Evolutionary conservation across 2,329 filamentous ascomycete genomes (phyloP).

Genomic region (Fusarium torulosum): DNA sequence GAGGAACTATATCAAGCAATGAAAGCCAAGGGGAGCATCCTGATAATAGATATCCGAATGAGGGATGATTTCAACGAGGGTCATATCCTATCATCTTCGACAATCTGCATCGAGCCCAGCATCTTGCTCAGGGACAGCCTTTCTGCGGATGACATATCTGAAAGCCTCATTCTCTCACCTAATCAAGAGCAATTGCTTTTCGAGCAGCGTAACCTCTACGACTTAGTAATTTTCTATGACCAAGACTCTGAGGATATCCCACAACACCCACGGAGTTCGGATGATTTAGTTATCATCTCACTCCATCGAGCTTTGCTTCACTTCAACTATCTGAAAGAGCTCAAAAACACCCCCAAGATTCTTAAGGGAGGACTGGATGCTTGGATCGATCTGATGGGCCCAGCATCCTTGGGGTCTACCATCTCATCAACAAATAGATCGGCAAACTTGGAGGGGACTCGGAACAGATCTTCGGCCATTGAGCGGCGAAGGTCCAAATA

Average conservation of each 20-base stretch:
- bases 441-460: conserved; percentile 39
- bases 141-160: conserved; percentile 71
- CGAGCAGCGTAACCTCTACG: conserved; percentile 78
- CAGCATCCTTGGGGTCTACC: conserved; percentile 68
- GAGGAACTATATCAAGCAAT: conserved; percentile 80
- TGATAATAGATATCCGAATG: conserved; percentile 87
- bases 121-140: conserved; percentile 77
- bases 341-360: conserved; percentile 80
- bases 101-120: conserved; percentile 89
- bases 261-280: conserved; percentile 51
- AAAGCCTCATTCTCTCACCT: conserved; percentile 78
- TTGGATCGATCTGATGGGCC: conserved; percentile 87
- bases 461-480: conserved; percentile 51
- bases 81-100: conserved; percentile 85
- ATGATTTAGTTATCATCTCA: conserved; percentile 72
- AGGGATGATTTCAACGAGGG: conserved; percentile 87
- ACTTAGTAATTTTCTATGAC: conserved; percentile 93
- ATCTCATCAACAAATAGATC: conserved; percentile 48
- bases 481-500: conserved; percentile 59
- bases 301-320: conserved; percentile 84
- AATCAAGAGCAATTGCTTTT: conserved; percentile 82
- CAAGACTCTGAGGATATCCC: conserved; percentile 69
- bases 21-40: conserved; percentile 68
- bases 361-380: conserved; percentile 86
- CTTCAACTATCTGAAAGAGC: conserved; percentile 82